Base-by-base conservation (phyloP, 305 asterid genomes). In the Lippia alba region DNA sequence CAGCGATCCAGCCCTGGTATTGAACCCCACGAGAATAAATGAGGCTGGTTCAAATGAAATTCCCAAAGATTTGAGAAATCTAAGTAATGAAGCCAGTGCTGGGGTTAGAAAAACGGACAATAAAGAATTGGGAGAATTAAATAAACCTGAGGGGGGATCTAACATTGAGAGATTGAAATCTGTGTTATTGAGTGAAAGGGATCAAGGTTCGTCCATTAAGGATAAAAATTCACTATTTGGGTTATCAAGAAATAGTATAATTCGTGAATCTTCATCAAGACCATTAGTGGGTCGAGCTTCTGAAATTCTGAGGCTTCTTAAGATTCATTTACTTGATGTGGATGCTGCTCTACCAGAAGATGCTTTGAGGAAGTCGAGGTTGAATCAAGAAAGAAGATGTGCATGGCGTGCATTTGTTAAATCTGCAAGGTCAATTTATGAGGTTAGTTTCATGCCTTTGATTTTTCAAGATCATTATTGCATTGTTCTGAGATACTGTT, bases 341-440 rank as follows among this genome's bases (percentile, higher is more conserved):
- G 97, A 95, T 71, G 94, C 96, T 74, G 97, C 92, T 56, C 80
- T 95, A 39, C 89, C 97, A 4, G 91, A 86, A 72, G 92, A 84
- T 71, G 86, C 96, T 77, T 53, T 90, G 20, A 85, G 97, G 73
- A 78, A 61, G 14, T 89, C 98, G 11, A 90, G 95, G 82, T 81
- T 90, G 65, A 77, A 67, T 73, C 71, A 78, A 33, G 95, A 80
- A 14, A 83, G 83, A 78, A 85, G 91, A 86, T 39, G 84, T 46
- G 84, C 83, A 46, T 92, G 97, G 97, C 91, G 96, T 66, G 79
- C 82, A 56, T 92, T 88, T 73, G 96, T 92, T 30, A 95, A 92
- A 81, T 90, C 89, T 74, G 94, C 98, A 56, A 79, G 70, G 64
- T 83, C 96, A 48, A 74, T 90, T 65, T 87, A 90, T 65, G 92